Percentiles rank a stretch among this genome's conserved stretches.
phyloP scores from a whole-genome alignment of 352 stramenopile genomes.

The Pythium inflatum region DNA sequence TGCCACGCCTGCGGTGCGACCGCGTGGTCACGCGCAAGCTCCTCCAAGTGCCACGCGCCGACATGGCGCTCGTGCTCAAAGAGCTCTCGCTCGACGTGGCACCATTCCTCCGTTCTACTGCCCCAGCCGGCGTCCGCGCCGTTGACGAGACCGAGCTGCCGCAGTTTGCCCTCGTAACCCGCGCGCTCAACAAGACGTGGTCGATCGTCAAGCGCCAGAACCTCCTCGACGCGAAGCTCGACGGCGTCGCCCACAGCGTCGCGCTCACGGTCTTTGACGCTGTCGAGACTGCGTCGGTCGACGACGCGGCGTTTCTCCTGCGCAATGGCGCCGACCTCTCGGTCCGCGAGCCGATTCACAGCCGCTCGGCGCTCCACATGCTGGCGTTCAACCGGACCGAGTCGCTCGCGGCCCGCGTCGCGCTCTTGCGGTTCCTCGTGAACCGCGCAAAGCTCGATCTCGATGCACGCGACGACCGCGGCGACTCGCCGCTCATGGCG shows the following conservation, averaged over 20 bases:
- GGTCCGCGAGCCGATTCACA: conserved; percentile 42
- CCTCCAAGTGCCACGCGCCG: conserved; percentile 29
- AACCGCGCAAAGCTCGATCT: conserved; percentile 40
- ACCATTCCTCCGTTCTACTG: conserved; percentile 33
- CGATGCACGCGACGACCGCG: conserved; percentile 44
- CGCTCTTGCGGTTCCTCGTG: conserved; percentile 64
- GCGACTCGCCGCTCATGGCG: conserved; percentile 58
- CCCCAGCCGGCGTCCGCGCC: conserved; percentile 36
- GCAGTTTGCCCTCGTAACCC: conserved; percentile 41
- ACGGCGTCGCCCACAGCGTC: background rate
- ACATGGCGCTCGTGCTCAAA: conserved; percentile 39
- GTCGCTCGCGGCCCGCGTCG: conserved; percentile 43
- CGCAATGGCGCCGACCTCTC: conserved; percentile 46
- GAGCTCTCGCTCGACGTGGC: conserved; percentile 43
- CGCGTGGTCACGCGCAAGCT: conserved; percentile 51
- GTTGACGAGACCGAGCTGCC: conserved; percentile 62
- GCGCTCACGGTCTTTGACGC: conserved; percentile 57
- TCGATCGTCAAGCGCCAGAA: conserved; percentile 53
- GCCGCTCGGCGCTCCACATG: conserved; percentile 59
- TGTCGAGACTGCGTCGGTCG: conserved; percentile 55
- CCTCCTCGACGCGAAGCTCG: conserved; percentile 32
- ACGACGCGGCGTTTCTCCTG: conserved; percentile 60
- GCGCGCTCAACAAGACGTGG: conserved; percentile 48
- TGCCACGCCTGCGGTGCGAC: conserved; percentile 45
- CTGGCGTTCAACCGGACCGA: conserved; percentile 58